Evolutionary conservation across 106 monocot species (phyloP), one percentile per base, ranked within the genome.

Genomic region (Allium sativum): DNA sequence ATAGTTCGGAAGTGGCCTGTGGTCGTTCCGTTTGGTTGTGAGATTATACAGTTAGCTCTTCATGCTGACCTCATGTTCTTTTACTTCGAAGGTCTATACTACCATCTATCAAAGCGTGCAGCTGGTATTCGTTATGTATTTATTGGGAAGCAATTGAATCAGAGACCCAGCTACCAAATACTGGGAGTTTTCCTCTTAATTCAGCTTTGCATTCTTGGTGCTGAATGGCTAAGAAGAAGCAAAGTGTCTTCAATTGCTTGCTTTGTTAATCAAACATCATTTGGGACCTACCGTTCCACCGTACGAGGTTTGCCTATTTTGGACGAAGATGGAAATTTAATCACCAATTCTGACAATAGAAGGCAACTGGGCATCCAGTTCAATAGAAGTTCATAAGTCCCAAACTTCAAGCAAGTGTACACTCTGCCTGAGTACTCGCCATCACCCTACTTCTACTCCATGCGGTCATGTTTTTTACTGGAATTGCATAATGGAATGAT

Each of bases 391-490:
- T 60, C 44, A 77, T n/a, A n/a, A 87, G 77, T 59, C 75, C 52
- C 83, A 90, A 62, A 54, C 64, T 65, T 64, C 71, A 42, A 62
- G 65, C 76, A 96, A 87, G 72, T 91, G 95, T 44, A 84, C 90
- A 10, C 79, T 96, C 58, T 96, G 95, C 69, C 84, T 96, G 64
- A 80, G 95, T 68, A 53, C 76, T 65, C 81, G 90, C 18, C 79
- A 82, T 57, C 74, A 96, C 72, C 95, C 95, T 9, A 87, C 95
- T 15, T 79, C 90, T 18, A 87, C 90, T 55, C 52, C 79, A 8
- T 96, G 95, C 55, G 95, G 95, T 11, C 95, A 96, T 76, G 87
- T 91, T 63, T 96, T 96, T 74, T 96, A 90, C 84, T 96, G 95
- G 96, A 98, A 87, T 55, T 98, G 91, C 70, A 91, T 91, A n/a